A percentile compares a stretch with the other conserved stretches of the same genome.
phyloP scores from a whole-genome alignment of 129 eudicot genomes.

The Gnaphalium uliginosum region DNA sequence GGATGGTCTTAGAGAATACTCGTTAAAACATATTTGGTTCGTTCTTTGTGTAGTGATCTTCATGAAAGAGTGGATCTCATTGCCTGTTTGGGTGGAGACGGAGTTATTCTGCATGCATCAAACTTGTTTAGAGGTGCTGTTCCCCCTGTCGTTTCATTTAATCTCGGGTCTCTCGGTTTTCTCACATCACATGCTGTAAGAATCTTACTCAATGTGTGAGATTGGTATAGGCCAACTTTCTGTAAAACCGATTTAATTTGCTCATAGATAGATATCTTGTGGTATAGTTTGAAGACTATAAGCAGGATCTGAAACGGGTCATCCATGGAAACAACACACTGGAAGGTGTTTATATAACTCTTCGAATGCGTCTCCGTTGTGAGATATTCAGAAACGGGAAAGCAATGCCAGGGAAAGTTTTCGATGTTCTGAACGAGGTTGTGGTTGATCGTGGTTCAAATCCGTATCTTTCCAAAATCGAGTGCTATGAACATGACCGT shows the following conservation, averaged over 20 bases:
- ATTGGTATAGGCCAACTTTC: not conserved
- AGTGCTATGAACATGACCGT: slow-evolving; percentile 97
- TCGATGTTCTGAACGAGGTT: slow-evolving; percentile 91
- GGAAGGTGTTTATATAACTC: slow-evolving; percentile 97
- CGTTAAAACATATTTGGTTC: slow-evolving; percentile 24
- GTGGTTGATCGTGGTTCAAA: slow-evolving; percentile 99
- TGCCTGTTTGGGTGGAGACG: slow-evolving; percentile 97
- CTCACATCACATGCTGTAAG: slow-evolving; percentile 90
- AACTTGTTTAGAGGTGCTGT: slow-evolving; percentile 94
- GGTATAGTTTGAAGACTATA: slow-evolving; percentile 78
- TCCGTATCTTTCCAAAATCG: slow-evolving; percentile 93
- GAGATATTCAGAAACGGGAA: slow-evolving; percentile 89
- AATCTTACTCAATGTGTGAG: slow-evolving; percentile 30
- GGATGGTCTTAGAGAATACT: slow-evolving; percentile 7
- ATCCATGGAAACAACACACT: slow-evolving; percentile 86
- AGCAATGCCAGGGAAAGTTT: slow-evolving; percentile 89
- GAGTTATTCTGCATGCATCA: slow-evolving; percentile 97
- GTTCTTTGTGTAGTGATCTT: slow-evolving; percentile 66
- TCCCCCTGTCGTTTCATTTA: slow-evolving; percentile 96
- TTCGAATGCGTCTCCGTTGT: slow-evolving; percentile 94
- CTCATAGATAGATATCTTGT: slow-evolving; percentile 2
- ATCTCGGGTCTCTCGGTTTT: slow-evolving; percentile 98
- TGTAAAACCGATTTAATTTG: not conserved
- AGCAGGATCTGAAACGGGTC: slow-evolving; percentile 78
- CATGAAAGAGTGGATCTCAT: slow-evolving; percentile 97